Base-by-base conservation (phyloP, 768 basidiomycete species). In the Nidularia pulvinata region DNA sequence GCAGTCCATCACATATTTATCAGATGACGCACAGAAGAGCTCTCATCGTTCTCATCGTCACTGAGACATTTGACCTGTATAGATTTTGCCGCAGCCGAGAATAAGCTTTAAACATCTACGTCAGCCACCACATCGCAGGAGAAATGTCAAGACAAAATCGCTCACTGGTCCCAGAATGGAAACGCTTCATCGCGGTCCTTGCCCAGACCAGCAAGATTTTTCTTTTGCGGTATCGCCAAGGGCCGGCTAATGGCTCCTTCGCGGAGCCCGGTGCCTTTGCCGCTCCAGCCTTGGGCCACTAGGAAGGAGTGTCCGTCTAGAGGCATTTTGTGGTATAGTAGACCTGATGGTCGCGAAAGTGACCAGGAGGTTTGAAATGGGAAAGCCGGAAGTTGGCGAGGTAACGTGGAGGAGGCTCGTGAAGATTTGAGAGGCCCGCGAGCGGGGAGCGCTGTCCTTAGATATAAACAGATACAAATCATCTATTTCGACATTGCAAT, bases 131-230 rank as follows among this genome's bases (percentile, higher is more conserved):
- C 7, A 39, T 34, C 33, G 11, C 22, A 16, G 33, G 10, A 16
- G 10, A 19, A 49, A 34, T 56, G 32, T 47, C 43, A 7, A 49
- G 47, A 16, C 46, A 80, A 30, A 30, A 2, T 30, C 3, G 25
- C 91, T 69, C 61, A 96, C 94, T 97, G 93, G 67, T 98, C 95
- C 95, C 95, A 98, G 81, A 98, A 98, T 49, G 95, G 94, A 65
- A 95, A 94, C 0, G 93, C 93, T 61, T 95, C 94, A 63, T 96
- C 95, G 59, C 94, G 82, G 68, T 98, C 93, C 67, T 93, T 95
- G 52, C 95, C 95, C 54, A 98, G 69, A 2, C 95, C 95, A 7
- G 83, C 74, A n/a, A 95, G 75, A 4, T 80, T 91, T 71, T 87
- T 88, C 76, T 97, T 97, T 66, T 90, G 89, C 1, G 88, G 79